These are phyloP conservation scores for Kalanchoe fedtschenkoi DNA, from an alignment of 164 flowering plant species.

Conservation along the genomic window DNA sequence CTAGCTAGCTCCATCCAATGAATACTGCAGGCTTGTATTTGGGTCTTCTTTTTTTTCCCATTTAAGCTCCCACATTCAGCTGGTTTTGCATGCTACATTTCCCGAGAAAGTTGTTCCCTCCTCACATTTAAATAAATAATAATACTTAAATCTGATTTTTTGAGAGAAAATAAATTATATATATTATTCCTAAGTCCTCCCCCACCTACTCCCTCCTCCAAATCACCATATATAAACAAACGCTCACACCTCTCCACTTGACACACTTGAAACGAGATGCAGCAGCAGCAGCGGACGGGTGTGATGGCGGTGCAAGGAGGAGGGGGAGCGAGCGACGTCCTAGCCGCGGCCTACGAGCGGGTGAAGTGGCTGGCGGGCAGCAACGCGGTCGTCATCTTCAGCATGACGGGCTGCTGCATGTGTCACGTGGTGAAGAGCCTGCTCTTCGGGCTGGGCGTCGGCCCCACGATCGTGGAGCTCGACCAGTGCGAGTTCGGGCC, in stretches of 20 bases:
- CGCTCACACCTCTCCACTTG: background rate
- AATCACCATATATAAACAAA: background rate
- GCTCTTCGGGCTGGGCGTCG: conserved; percentile 60
- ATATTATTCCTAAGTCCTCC: too few species aligned
- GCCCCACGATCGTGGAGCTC: conserved; percentile 60
- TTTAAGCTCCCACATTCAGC: background rate
- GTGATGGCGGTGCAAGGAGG: conserved; percentile 44
- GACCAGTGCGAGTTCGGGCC: conserved; percentile 36
- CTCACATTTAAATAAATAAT: background rate
- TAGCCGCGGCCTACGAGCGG: conserved; percentile 16
- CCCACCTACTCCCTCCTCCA: background rate
- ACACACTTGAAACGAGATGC: background rate
- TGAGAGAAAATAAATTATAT: background rate
- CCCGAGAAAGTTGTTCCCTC: background rate
- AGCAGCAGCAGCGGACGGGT: background rate
- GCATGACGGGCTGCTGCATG: conserved; percentile 72
- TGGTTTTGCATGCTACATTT: conserved; percentile 1
- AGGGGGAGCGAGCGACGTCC: conserved; percentile 18
- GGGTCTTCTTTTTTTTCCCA: background rate
- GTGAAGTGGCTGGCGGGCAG: conserved; percentile 33
- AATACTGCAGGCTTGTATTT: background rate
- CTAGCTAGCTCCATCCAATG: too few species aligned
- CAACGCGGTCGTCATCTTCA: conserved; percentile 74
- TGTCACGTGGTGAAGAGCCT: conserved; percentile 72
- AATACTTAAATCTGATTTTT: too few species aligned